A percentile compares a stretch with the other conserved stretches of the same genome.
Evolutionary conservation across 208 protist genomes (phyloP).

Genomic region (Leishmania mexicana): DNA sequence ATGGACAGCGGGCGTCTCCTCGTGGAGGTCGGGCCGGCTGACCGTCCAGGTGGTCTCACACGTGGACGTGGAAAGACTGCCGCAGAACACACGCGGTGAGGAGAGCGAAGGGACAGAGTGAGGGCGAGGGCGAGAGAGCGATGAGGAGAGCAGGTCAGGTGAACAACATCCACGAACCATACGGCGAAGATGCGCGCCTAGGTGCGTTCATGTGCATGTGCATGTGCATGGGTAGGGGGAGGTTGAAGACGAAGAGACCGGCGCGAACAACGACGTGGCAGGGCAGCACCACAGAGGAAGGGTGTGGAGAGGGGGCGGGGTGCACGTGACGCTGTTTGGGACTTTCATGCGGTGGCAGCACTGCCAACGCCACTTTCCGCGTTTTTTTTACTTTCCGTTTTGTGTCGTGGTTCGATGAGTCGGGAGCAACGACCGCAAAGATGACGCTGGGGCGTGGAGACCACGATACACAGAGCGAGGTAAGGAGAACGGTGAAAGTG

Average conservation of each 20-base stretch:
- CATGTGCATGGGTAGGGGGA: neutral
- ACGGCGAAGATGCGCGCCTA: neutral
- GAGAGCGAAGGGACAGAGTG: neutral
- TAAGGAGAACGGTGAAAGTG: neutral
- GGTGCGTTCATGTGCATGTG: neutral
- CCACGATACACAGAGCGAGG: neutral
- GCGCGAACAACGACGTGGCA: no score
- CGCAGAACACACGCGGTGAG: neutral
- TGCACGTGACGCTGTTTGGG: neutral
- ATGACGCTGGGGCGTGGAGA: neutral
- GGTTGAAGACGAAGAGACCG: neutral
- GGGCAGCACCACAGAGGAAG: neutral
- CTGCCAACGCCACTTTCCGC: neutral
- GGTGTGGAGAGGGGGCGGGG: neutral
- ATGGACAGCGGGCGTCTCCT: neutral
- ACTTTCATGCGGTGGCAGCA: neutral
- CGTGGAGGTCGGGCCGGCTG: neutral
- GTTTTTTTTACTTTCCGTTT: neutral
- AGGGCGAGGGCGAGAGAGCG: neutral
- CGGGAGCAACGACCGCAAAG: neutral
- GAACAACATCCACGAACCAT: neutral
- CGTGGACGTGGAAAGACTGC: neutral
- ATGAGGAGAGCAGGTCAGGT: neutral
- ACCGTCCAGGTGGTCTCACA: neutral
- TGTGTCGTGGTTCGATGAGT: neutral